These are phyloP conservation scores for Cantharellus cinnabarinus DNA, from an alignment of 768 basidiomycete genomes.

Conservation along the genomic window DNA sequence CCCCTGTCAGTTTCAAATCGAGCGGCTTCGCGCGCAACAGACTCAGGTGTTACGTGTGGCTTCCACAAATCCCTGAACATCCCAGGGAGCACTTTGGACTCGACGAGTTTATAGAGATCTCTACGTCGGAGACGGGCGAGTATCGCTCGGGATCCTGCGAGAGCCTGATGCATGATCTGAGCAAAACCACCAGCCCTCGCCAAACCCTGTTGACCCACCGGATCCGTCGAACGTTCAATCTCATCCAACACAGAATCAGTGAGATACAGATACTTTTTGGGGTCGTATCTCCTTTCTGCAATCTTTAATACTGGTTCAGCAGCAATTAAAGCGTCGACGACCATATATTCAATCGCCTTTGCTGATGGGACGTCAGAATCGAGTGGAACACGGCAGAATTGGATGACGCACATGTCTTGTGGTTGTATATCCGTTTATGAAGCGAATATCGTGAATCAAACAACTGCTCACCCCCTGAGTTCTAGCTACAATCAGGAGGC, in stretches of 20 bases:
- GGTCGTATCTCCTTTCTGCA: constrained; percentile 32
- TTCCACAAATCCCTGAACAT: constrained; percentile 12
- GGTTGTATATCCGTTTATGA: constrained; percentile 69
- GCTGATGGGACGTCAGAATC: constrained; percentile 11
- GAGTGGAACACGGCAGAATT: neutral
- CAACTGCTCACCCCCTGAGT: constrained; percentile 15
- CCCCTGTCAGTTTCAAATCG: neutral
- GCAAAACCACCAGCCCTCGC: neutral
- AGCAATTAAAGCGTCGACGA: constrained; percentile 52
- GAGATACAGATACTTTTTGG: constrained; percentile 38
- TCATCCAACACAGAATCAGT: constrained; percentile 45
- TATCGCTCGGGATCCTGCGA: constrained; percentile 36
- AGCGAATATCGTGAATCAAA: constrained; percentile 55
- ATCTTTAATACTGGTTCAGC: constrained; percentile 50
- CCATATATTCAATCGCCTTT: constrained; percentile 64
- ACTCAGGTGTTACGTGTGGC: constrained; percentile 2
- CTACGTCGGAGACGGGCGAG: constrained; percentile 40
- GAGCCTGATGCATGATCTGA: constrained; percentile 24
- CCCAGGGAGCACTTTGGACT: constrained; percentile 33
- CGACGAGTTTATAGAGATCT: constrained; percentile 49
- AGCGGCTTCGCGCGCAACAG: constrained; percentile 3
- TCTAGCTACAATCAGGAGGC: neutral
- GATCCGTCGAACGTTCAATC: constrained; percentile 35
- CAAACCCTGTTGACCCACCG: constrained; percentile 19
- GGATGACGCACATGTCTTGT: constrained; percentile 39